These are phyloP conservation scores for Ceratobasidium sp. DNA, from an alignment of 1,284 basidiomycete genomes.

Conservation along the genomic window DNA sequence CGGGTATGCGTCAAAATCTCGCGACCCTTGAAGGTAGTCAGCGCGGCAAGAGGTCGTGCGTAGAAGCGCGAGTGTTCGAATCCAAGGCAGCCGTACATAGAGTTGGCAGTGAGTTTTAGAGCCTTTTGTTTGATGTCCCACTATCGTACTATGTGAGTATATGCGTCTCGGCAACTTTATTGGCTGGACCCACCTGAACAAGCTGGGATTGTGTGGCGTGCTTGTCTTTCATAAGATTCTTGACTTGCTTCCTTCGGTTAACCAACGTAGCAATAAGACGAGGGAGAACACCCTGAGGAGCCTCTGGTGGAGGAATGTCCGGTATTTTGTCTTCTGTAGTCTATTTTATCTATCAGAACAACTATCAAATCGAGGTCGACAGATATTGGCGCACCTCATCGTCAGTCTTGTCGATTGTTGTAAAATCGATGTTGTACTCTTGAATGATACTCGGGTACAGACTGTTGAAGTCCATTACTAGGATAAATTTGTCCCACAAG, in stretches of 20 bases:
- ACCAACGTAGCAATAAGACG: constrained; percentile 97
- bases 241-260: constrained; percentile 90
- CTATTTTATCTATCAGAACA: constrained; percentile 59
- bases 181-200: constrained; percentile 75
- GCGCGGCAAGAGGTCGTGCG: constrained; percentile 94
- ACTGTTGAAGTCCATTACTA: constrained; percentile 99
- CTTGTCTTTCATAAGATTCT: constrained; percentile 95
- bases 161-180: neutral
- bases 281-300: constrained; percentile 90
- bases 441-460: constrained; percentile 99
- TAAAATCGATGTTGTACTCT: constrained; percentile 99
- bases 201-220: constrained; percentile 81
- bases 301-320: constrained; percentile 83
- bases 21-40: constrained; percentile 98
- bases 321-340: constrained; percentile 89
- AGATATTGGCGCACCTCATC: constrained; percentile 68
- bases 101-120: constrained; percentile 98
- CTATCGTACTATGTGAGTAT: constrained; percentile 60
- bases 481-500: constrained; percentile 96
- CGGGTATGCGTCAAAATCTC: constrained; percentile 96
- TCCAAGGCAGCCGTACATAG: constrained; percentile 99
- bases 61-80: constrained; percentile 98
- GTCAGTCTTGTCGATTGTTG: constrained; percentile 84
- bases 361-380: constrained; percentile 33
- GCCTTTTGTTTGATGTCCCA: constrained; percentile 98